Evolutionary conservation across 805 yeast genomes (phyloP).

Genomic region (Pichia californica): DNA sequence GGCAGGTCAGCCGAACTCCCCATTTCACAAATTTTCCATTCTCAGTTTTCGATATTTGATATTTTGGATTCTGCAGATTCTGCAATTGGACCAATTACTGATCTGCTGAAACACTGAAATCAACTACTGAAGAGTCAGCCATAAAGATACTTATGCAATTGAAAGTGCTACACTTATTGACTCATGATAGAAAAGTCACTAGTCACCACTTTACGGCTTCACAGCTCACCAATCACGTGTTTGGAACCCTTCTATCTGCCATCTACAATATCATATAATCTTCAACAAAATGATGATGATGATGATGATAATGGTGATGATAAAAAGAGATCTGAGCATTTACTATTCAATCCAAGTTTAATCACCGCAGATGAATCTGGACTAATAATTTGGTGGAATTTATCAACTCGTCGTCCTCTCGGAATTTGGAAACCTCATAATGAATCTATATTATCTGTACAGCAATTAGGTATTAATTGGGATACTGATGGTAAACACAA

Average conservation of each 20-base stretch:
- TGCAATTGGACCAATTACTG: no score
- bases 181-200: constrained; percentile 28
- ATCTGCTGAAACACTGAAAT: no score
- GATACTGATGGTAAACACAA: not conserved
- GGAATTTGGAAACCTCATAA: constrained; percentile 57
- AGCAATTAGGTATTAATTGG: constrained; percentile 37
- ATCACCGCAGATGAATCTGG: constrained; percentile 60
- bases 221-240: constrained; percentile 6
- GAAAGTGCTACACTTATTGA: no score
- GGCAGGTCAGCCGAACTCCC: no score
- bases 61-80: no score
- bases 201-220: constrained; percentile 9
- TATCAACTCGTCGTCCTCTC: constrained; percentile 48
- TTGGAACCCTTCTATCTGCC: constrained; percentile 10
- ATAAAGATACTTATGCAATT: no score
- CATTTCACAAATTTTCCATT: no score
- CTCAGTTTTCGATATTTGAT: no score
- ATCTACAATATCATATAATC: constrained; percentile 3
- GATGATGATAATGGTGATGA: not conserved
- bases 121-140: no score
- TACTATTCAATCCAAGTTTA: constrained; percentile 32
- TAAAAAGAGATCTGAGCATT: constrained; percentile 7
- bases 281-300: no score
- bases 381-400: constrained; percentile 58
- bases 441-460: constrained; percentile 40